Conservation (phyloP, 768 basidiomycete genomes). For the Strobilomyces echinocephalus region DNA sequence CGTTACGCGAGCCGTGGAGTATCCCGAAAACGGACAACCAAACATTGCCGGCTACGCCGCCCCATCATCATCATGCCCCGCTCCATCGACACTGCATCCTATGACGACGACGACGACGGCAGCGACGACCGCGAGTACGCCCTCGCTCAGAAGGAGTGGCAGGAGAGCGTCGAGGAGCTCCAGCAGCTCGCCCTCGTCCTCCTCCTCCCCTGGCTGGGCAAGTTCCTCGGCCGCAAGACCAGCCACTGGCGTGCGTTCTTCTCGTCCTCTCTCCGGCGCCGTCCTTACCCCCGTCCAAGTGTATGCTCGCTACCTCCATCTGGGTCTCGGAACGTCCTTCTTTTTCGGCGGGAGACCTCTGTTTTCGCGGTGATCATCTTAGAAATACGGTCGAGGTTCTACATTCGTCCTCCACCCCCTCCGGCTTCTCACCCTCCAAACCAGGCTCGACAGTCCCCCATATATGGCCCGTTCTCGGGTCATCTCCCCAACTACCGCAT, state of each 20-base stretch:
- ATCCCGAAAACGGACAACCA: slow-evolving; percentile 9
- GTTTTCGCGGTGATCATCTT: slow-evolving; percentile 11
- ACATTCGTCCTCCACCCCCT: slow-evolving; percentile 27
- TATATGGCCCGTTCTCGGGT: slow-evolving; percentile 41
- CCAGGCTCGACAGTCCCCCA: slow-evolving; percentile 43
- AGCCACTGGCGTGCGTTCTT: slow-evolving; percentile 72
- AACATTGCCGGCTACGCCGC: slow-evolving; percentile 16
- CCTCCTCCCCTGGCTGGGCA: slow-evolving; percentile 80
- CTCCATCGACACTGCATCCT: slow-evolving; percentile 57
- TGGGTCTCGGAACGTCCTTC: slow-evolving; percentile 63
- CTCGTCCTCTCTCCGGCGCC: not conserved
- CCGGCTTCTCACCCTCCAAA: slow-evolving; percentile 44
- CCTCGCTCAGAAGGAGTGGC: slow-evolving; percentile 87
- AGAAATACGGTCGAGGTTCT: slow-evolving; percentile 29
- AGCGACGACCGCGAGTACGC: slow-evolving; percentile 69
- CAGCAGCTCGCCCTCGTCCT: slow-evolving; percentile 77
- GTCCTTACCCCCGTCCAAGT: slow-evolving; percentile 38
- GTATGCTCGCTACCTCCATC: slow-evolving; percentile 62
- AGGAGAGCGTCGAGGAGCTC: slow-evolving; percentile 82
- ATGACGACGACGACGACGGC: slow-evolving; percentile 39
- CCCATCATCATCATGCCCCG: slow-evolving; percentile 53
- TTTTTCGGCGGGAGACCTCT: slow-evolving; percentile 42
- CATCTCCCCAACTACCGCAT: slow-evolving; percentile 61
- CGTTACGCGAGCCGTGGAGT: slow-evolving; percentile 10
- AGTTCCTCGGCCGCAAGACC: slow-evolving; percentile 82